Evolutionary conservation across 352 stramenopile species (phyloP).

Genomic region (Globisporangium viniferum): DNA sequence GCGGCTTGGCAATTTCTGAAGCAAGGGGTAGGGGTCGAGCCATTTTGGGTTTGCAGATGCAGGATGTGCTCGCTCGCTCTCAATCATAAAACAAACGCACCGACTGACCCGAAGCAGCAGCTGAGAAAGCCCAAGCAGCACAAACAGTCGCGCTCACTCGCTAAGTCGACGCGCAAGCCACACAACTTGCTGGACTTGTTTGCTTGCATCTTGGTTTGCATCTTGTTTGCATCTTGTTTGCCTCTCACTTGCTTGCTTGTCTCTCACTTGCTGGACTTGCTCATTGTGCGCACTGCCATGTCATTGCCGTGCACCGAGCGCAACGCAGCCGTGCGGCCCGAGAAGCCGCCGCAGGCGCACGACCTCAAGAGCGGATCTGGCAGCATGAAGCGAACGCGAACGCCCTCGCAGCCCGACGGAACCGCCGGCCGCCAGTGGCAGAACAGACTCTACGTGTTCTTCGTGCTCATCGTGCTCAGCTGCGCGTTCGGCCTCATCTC

Average conservation of each 20-base stretch:
- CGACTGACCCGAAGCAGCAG: neutral
- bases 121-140: neutral
- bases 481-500: conserved; percentile 53
- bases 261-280: neutral
- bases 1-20: conserved; percentile 3
- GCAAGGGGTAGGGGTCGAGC: neutral
- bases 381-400: neutral
- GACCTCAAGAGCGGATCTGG: neutral
- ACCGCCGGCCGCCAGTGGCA: conserved; percentile 2
- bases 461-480: conserved; percentile 47
- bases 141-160: neutral
- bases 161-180: neutral
- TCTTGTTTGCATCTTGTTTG: neutral
- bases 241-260: neutral
- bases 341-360: neutral
- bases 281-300: conserved; percentile 2
- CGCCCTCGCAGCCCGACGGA: neutral
- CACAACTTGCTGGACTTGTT: neutral
- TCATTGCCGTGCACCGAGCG: conserved; percentile 15
- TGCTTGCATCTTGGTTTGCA: neutral
- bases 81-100: neutral
- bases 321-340: conserved; percentile 13
- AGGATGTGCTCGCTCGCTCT: neutral
- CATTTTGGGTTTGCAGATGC: neutral
- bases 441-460: conserved; percentile 24